Conservation (phyloP, 768 basidiomycete genomes). For the Infundibulicybe gibba region DNA sequence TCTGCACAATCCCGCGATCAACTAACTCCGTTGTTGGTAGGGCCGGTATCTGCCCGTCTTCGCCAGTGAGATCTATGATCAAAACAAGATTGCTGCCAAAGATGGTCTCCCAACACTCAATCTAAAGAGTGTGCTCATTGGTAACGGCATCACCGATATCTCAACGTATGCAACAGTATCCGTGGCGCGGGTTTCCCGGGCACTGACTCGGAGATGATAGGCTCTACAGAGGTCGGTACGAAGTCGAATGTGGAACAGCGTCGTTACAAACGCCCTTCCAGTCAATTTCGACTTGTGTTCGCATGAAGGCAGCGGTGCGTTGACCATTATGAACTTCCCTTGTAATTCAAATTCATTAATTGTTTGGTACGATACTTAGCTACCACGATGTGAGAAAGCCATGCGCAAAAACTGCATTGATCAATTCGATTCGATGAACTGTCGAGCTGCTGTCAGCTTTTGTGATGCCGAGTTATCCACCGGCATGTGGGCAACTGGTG, state of each 20-base stretch:
- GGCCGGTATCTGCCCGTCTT: slow-evolving; percentile 73
- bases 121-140: slow-evolving; percentile 66
- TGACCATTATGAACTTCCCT: not conserved
- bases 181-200: not conserved
- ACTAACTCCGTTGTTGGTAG: slow-evolving; percentile 26
- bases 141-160: slow-evolving; percentile 51
- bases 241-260: slow-evolving; percentile 59
- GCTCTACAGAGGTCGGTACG: slow-evolving; percentile 46
- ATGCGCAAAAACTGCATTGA: slow-evolving; percentile 62
- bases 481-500: slow-evolving; percentile 36
- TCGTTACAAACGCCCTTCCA: slow-evolving; percentile 52
- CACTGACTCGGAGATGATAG: slow-evolving; percentile 12
- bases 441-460: slow-evolving; percentile 62
- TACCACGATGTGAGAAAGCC: slow-evolving; percentile 63
- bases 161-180: slow-evolving; percentile 29
- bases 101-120: slow-evolving; percentile 60
- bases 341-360: not conserved
- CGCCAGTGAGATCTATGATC: slow-evolving; percentile 72
- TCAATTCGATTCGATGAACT: slow-evolving; percentile 61
- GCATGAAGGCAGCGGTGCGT: slow-evolving; percentile 58
- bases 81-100: slow-evolving; percentile 50
- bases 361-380: slow-evolving; percentile 29
- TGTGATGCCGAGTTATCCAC: slow-evolving; percentile 54
- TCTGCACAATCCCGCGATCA: not conserved
- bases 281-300: slow-evolving; percentile 50